phyloP scores from a whole-genome alignment of 331 rosid species.

The Cucumis variabilis region DNA sequence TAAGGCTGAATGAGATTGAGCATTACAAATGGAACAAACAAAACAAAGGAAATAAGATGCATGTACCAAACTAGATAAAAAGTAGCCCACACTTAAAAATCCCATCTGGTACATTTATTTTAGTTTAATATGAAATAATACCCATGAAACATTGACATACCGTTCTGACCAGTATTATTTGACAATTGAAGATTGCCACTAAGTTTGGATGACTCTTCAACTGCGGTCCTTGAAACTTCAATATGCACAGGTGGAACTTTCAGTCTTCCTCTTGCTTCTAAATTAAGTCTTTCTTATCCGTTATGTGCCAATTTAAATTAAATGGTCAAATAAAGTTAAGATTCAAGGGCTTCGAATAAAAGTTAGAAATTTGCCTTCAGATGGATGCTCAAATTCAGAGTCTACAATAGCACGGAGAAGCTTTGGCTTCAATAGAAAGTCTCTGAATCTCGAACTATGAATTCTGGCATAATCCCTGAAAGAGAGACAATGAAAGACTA shows the following conservation, averaged over 20 bases:
- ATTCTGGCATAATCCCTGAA: slow-evolving; percentile 96
- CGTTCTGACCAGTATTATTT: slow-evolving; percentile 49
- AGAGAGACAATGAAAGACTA: no score
- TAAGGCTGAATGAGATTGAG: no score
- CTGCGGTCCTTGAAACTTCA: slow-evolving; percentile 42
- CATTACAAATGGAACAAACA: no score
- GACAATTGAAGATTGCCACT: slow-evolving; percentile 46
- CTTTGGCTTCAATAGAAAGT: slow-evolving; percentile 98
- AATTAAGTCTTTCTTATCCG: no score
- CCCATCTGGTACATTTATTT: slow-evolving; percentile 5
- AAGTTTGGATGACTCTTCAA: slow-evolving; percentile 43
- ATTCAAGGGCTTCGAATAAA: background rate
- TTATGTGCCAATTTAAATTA: background rate
- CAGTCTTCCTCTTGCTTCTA: no score
- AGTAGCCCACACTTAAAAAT: background rate
- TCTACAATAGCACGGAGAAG: slow-evolving; percentile 98
- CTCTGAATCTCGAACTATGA: slow-evolving; percentile 99
- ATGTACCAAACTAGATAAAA: background rate
- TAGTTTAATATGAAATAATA: slow-evolving; percentile 37
- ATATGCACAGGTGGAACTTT: slow-evolving; percentile 41
- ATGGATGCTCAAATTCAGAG: slow-evolving; percentile 98
- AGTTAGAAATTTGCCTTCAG: no score
- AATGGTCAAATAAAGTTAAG: background rate
- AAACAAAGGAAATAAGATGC: no score
- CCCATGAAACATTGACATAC: slow-evolving; percentile 89